Evolutionary conservation across 2,329 filamentous ascomycete species (phyloP).

Genomic region (Colletotrichum tanaceti): DNA sequence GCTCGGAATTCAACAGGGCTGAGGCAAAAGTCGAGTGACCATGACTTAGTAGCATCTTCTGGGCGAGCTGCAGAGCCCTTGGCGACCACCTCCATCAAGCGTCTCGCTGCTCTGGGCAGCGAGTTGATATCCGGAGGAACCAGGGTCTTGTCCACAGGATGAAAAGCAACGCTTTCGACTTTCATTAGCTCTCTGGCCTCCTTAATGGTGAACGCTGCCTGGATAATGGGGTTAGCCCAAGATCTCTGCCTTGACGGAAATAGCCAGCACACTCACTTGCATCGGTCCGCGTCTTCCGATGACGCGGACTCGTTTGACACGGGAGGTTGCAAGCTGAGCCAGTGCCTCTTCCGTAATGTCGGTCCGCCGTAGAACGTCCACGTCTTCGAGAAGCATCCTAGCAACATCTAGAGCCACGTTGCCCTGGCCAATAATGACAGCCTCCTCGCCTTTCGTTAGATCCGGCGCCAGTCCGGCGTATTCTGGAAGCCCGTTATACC

Average conservation of each 20-base stretch:
- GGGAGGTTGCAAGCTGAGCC: conserved; percentile 77
- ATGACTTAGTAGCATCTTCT: conserved; percentile 70
- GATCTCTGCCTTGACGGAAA: background rate
- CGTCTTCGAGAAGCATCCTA: conserved; percentile 81
- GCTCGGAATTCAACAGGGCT: conserved; percentile 77
- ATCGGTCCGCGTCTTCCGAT: conserved; percentile 89
- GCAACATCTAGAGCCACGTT: conserved; percentile 97
- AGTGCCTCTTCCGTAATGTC: conserved; percentile 91
- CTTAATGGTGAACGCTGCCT: conserved; percentile 96
- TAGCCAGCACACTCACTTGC: conserved; percentile 67
- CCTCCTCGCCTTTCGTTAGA: conserved; percentile 80
- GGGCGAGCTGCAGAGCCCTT: conserved; percentile 74
- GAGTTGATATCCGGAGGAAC: conserved; percentile 74
- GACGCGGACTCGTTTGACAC: conserved; percentile 83
- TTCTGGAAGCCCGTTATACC: conserved; percentile 97
- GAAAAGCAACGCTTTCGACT: conserved; percentile 77
- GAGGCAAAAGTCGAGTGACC: conserved; percentile 89
- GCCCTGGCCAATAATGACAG: conserved; percentile 90
- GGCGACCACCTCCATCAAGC: conserved; percentile 82
- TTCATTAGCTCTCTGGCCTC: conserved; percentile 90
- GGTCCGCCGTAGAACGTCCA: conserved; percentile 80
- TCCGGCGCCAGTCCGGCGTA: conserved; percentile 79
- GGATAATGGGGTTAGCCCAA: background rate
- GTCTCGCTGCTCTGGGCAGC: conserved; percentile 80
- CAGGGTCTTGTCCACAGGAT: conserved; percentile 73